phyloP scores from a whole-genome alignment of 2,329 filamentous ascomycete genomes.

The Amphichorda felina region DNA sequence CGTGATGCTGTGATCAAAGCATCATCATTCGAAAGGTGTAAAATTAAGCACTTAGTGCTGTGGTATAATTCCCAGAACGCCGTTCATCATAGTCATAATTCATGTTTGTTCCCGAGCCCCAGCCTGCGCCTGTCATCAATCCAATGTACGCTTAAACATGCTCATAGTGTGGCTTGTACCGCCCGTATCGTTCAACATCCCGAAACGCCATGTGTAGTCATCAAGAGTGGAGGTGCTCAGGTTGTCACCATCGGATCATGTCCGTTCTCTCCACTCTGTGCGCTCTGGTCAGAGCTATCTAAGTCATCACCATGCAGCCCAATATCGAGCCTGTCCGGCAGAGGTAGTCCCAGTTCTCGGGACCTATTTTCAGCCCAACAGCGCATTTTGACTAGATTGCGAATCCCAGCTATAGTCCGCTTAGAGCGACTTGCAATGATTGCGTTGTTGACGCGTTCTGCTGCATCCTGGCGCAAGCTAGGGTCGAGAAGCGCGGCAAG shows the following conservation, averaged over 20 bases:
- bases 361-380: constrained; percentile 71
- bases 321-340: constrained; percentile 23
- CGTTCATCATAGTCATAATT: neutral
- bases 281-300: constrained; percentile 13
- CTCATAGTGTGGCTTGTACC: neutral
- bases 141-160: neutral
- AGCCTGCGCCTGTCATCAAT: neutral
- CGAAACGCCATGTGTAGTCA: neutral
- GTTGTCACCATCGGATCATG: constrained; percentile 42
- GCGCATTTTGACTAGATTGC: constrained; percentile 68
- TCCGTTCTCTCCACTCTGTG: constrained; percentile 21
- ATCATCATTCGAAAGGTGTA: too few species aligned
- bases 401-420: constrained; percentile 69
- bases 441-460: constrained; percentile 78
- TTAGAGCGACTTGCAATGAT: constrained; percentile 65
- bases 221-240: constrained; percentile 12
- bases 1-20: neutral
- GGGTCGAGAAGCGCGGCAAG: constrained; percentile 70
- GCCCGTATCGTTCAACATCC: neutral
- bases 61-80: neutral
- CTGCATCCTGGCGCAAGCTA: constrained; percentile 69
- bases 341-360: constrained; percentile 15
- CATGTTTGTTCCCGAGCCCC: neutral
- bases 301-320: constrained; percentile 23
- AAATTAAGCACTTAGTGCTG: neutral